Evolutionary conservation across 768 basidiomycete genomes (phyloP), one percentile per base, ranked within the genome.

Genomic region (Hygrophoropsis aurantiaca): DNA sequence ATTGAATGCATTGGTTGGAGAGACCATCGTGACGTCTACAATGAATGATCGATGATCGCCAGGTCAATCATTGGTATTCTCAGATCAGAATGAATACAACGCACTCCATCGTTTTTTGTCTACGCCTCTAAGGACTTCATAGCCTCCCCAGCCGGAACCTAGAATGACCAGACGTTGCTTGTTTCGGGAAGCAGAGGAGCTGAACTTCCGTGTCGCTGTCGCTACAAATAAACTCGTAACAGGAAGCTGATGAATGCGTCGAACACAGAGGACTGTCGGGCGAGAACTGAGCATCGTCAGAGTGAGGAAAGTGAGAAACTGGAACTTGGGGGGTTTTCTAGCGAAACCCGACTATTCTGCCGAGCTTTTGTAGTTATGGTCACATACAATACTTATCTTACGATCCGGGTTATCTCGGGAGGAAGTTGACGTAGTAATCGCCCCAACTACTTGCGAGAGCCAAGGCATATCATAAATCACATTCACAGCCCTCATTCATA

Each of bases 131-230:
- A 88, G 70, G 11, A 89, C 68, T 49, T 82, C 82, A 54, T 88
- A 88, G 0, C 87, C 87, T 47, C 84, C 86, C 87, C 86, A 89
- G 19, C 87, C 87, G 9, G 85, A 87, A 8, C 86, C 87, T 6
- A 88, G 69, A 50, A 89, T 82, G 16, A 87, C 78, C 27, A 88
- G 75, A 26, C 69, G 65, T 40, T 71, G 71, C 46, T 73, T 69
- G 18, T 48, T 50, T 30, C 56, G 48, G 1, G 64, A 47, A 7
- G 58, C 40, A 4, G 75, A 73, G 15, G 70, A 71, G 44, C 65
- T 69, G 47, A 79, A 77, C 44, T 52, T 51, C 20, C 75, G 72
- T n/a, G n/a, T n/a, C 24, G 42, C 42, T 11, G 46, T 38, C 40
- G n/a, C 40, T 27, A 20, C 25, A 10, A 44, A 42, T 39, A 13